Evolutionary conservation across 306 rosid genomes (phyloP).

Genomic region (Citrullus mucosospermus): DNA sequence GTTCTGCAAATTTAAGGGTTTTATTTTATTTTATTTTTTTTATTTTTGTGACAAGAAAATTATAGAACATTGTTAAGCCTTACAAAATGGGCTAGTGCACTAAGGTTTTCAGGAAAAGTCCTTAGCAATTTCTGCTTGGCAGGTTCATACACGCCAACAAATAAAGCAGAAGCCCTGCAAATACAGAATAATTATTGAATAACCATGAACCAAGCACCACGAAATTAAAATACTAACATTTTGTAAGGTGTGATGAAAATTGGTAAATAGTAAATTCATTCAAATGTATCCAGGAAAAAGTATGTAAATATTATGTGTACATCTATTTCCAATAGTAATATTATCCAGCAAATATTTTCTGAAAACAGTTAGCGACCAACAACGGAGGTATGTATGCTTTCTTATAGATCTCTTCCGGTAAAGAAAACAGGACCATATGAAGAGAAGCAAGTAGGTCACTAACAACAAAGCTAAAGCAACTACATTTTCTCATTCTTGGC

Average conservation of each 20-base stretch:
- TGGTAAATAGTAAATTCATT: not conserved
- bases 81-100: constrained; percentile 87
- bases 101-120: constrained; percentile 72
- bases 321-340: not conserved
- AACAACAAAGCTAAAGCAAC: no score
- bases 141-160: constrained; percentile 93
- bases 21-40: not conserved
- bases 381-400: not conserved
- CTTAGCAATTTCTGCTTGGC: constrained; percentile 68
- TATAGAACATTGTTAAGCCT: constrained; percentile 16
- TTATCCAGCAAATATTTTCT: not conserved
- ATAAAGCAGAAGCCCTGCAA: constrained; percentile 88
- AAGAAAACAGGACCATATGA: no score
- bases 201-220: not conserved
- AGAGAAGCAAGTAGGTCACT: no score
- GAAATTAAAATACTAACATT: not conserved
- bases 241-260: not conserved
- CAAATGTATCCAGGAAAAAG: not conserved
- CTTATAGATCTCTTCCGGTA: no score
- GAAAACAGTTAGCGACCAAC: not conserved
- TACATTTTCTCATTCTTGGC: no score
- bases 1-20: not conserved
- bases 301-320: not conserved
- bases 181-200: constrained; percentile 6
- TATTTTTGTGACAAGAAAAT: not conserved